These are phyloP conservation scores for Aphanocladium album DNA, from an alignment of 2,329 filamentous ascomycete genomes.

Conservation along the genomic window DNA sequence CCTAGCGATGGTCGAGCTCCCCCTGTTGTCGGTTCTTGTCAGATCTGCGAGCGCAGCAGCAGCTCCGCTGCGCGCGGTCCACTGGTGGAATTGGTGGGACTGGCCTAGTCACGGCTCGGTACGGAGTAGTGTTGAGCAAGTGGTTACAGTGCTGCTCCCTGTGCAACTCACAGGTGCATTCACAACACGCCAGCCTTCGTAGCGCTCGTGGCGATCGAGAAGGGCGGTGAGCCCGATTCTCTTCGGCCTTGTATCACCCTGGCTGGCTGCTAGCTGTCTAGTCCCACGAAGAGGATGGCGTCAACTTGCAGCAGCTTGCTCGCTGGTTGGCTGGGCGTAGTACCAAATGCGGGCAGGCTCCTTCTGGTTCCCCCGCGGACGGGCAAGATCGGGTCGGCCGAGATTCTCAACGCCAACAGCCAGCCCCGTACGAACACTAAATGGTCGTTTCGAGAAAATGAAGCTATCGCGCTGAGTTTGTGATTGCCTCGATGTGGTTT, in stretches of 20 bases:
- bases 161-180: background rate
- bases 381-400: background rate
- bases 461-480: background rate
- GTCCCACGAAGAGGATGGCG: background rate
- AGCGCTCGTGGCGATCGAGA: background rate
- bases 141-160: background rate
- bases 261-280: background rate
- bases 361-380: too few relatives aligned
- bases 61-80: background rate
- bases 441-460: background rate
- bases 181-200: background rate
- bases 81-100: background rate
- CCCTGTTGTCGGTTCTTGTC: constrained; percentile 5
- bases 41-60: background rate
- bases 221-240: constrained; percentile 5
- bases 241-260: background rate
- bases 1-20: background rate
- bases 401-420: background rate
- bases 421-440: background rate
- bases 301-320: background rate
- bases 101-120: background rate
- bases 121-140: background rate
- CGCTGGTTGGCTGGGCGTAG: background rate
- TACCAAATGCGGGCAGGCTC: background rate
- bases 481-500: background rate